phyloP scores from a whole-genome alignment of 2,329 filamentous ascomycete species.

The Penicillium sp. region DNA sequence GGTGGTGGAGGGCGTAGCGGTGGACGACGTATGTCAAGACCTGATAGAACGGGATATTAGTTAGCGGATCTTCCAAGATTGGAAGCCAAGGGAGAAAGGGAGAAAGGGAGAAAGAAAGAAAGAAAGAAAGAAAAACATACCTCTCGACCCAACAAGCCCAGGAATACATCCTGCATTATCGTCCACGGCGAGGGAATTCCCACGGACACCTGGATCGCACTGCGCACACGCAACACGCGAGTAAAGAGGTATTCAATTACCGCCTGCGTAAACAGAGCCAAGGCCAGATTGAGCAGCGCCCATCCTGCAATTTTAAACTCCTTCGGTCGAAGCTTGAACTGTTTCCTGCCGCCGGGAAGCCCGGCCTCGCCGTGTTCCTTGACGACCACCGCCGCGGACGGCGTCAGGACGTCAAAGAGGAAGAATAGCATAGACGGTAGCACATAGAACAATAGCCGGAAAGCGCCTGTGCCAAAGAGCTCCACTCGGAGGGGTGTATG shows the following conservation, averaged over 20 bases:
- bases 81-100: background rate
- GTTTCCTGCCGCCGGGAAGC: slow-evolving; percentile 47
- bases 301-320: slow-evolving; percentile 55
- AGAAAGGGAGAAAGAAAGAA: background rate
- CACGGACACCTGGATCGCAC: slow-evolving; percentile 60
- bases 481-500: slow-evolving; percentile 76
- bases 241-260: slow-evolving; percentile 58
- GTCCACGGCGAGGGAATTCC: slow-evolving; percentile 64
- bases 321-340: slow-evolving; percentile 42
- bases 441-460: slow-evolving; percentile 71
- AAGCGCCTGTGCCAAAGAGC: slow-evolving; percentile 66
- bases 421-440: slow-evolving; percentile 73
- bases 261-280: slow-evolving; percentile 58
- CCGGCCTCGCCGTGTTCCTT: slow-evolving; percentile 65
- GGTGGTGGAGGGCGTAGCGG: slow-evolving; percentile 69
- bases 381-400: slow-evolving; percentile 66
- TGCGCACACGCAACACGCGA: slow-evolving; percentile 54
- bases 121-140: slow-evolving; percentile 34
- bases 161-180: slow-evolving; percentile 57
- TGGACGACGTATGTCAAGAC: slow-evolving; percentile 66
- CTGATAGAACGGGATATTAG: slow-evolving; percentile 16
- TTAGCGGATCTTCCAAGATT: background rate
- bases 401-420: slow-evolving; percentile 69
- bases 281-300: slow-evolving; percentile 57
- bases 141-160: slow-evolving; percentile 60